Percentiles rank a stretch among this genome's conserved stretches.
phyloP scores from a whole-genome alignment of 2,329 filamentous ascomycete genomes.

The Arthrobotrys iridis region DNA sequence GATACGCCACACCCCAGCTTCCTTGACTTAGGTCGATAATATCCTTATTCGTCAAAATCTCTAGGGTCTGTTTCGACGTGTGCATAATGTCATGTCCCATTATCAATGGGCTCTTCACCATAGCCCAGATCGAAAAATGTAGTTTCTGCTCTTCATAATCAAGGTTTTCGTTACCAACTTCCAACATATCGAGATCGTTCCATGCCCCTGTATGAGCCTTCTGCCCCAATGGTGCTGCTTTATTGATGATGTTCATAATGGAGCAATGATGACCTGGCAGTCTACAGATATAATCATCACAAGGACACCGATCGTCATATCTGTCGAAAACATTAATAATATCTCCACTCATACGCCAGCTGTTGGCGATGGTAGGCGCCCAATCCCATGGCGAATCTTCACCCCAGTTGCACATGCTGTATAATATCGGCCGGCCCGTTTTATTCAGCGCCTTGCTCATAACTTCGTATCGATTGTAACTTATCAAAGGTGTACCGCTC shows the following conservation, averaged over 20 bases:
- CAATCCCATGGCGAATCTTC: constrained; percentile 66
- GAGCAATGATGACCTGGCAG: constrained; percentile 48
- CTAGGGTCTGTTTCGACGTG: constrained; percentile 61
- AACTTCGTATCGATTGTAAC: constrained; percentile 64
- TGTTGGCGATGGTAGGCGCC: constrained; percentile 63
- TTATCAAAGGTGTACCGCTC: constrained; percentile 64
- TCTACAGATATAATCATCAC: constrained; percentile 45
- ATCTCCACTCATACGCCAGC: constrained; percentile 64
- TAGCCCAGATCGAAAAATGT: constrained; percentile 63
- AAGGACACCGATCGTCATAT: constrained; percentile 49
- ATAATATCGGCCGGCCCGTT: constrained; percentile 62
- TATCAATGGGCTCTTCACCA: constrained; percentile 63
- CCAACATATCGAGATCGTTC: constrained; percentile 63
- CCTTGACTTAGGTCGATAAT: constrained; percentile 64
- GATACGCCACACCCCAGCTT: constrained; percentile 61
- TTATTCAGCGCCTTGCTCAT: constrained; percentile 68
- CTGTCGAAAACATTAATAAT: constrained; percentile 59
- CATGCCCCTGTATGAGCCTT: constrained; percentile 45
- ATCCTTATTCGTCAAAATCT: constrained; percentile 62
- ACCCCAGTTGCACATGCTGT: constrained; percentile 69
- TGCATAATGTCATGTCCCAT: constrained; percentile 63
- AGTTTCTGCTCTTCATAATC: constrained; percentile 59
- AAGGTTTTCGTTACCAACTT: constrained; percentile 60
- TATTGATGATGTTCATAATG: constrained; percentile 54
- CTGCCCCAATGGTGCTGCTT: constrained; percentile 50